Evolutionary conservation across 2,329 filamentous ascomycete genomes (phyloP).

Genomic region (Trichoderma asperellum): DNA sequence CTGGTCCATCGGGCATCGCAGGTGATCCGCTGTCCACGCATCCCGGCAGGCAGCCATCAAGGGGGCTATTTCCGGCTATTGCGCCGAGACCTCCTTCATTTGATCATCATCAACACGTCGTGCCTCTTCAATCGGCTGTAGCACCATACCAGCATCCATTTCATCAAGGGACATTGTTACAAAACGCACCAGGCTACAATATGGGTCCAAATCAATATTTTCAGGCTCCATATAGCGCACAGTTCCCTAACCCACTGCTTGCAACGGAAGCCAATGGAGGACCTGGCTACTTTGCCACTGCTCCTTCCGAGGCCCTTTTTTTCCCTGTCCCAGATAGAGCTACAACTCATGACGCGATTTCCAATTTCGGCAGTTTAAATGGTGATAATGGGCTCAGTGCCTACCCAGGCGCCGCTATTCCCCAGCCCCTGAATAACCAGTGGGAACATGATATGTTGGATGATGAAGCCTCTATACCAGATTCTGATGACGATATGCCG

Average conservation of each 20-base stretch:
- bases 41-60: conserved; percentile 46
- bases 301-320: neutral
- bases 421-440: conserved; percentile 25
- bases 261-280: conserved; percentile 15
- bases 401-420: neutral
- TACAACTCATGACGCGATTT: neutral
- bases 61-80: conserved; percentile 48
- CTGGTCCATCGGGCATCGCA: conserved; percentile 42
- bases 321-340: neutral
- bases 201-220: conserved; percentile 17
- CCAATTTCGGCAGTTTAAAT: neutral
- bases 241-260: conserved; percentile 34
- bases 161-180: conserved; percentile 22
- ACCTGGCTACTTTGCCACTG: neutral
- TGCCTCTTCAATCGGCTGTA: conserved; percentile 14
- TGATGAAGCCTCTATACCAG: conserved; percentile 65
- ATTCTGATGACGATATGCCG: conserved; percentile 61
- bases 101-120: conserved; percentile 30
- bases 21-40: conserved; percentile 35
- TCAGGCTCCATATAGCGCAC: conserved; percentile 13
- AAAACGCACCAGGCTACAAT: neutral
- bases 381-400: neutral
- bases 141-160: conserved; percentile 22
- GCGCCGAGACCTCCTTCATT: conserved; percentile 54
- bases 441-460: conserved; percentile 44